Conservation (phyloP, 257 asterid species). For the Datura wrightii region DNA sequence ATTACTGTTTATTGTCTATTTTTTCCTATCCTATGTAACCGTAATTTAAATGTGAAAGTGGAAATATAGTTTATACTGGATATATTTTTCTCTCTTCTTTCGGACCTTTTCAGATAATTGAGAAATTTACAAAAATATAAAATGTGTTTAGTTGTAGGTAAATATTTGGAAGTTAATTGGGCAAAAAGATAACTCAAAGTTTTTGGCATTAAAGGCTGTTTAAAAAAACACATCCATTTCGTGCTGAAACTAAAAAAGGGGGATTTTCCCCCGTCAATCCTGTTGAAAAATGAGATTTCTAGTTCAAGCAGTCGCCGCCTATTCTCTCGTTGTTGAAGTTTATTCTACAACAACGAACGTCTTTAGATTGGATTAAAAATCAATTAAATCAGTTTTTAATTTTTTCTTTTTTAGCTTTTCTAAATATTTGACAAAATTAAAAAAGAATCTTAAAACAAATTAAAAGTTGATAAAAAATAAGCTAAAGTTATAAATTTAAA, state of each 20-base stretch:
- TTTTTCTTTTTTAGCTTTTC: too few relatives aligned
- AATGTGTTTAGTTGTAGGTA: neutral
- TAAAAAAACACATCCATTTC: neutral
- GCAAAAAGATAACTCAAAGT: neutral
- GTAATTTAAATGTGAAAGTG: neutral
- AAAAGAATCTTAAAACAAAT: too few relatives aligned
- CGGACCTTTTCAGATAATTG: neutral
- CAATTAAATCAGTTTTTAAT: too few relatives aligned
- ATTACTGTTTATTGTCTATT: neutral
- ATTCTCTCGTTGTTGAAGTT: neutral
- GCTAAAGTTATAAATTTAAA: too few relatives aligned
- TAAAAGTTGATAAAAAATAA: too few relatives aligned
- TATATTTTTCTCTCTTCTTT: neutral
- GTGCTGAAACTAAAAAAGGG: neutral
- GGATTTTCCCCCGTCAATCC: neutral
- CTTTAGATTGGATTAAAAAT: too few relatives aligned
- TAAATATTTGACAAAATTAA: too few relatives aligned
- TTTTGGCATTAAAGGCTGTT: neutral
- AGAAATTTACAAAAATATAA: neutral
- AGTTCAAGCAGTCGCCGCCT: neutral
- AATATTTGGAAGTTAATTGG: neutral
- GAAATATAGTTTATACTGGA: neutral
- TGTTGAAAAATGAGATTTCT: too few relatives aligned
- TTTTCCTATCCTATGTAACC: conserved; percentile 3
- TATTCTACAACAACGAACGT: too few relatives aligned